Base-by-base conservation (phyloP, 371 early-diverging fungal genomes). In the Batkoa obscura region DNA sequence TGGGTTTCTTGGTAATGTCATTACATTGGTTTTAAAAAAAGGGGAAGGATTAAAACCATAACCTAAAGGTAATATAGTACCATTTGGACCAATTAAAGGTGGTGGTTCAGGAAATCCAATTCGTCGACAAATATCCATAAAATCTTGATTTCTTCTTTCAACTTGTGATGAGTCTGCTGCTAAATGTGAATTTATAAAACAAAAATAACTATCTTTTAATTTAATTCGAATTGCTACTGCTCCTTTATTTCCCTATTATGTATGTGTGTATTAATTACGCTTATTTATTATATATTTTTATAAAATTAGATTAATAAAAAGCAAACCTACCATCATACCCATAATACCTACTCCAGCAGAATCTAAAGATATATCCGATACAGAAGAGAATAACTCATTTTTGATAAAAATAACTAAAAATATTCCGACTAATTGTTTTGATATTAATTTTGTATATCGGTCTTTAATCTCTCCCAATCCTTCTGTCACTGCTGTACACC, bases 181-280 rank as follows among this genome's bases (percentile, higher is more conserved):
- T 38, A 96, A 66, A 66, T 96, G 97, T 13, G 83, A 76, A 50
- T 84, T 88, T 15, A 94, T 80, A 67, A 93, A 85, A 50, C 86
- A 83, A 0, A 93, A 43, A 54, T 86, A 85, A 6, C 88, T 79
- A 62, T 93, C 92, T 47, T 76, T 69, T 56, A 80, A 76, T 10
- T 77, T 69, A 15, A 93, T 58, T 10, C 91, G 74, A 23, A 91
- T 76, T 2, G 81, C 79, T 2, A 87, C 82, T 1, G 84, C 91
- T 31, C 97, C 97, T 72, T 96, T 96, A 68, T 96, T 96, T 12
- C 92, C 96, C 81, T 86, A 58, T 2, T 32, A 35, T 2, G 46
- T 43, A 51, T 47, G 10, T n/a, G n/a, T n/a, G n/a, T n/a, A n/a
- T n/a, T n/a, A n/a, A n/a, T n/a, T n/a, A n/a, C n/a, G n/a, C n/a